Conservation (phyloP, 495 filamentous ascomycete species). For the Aspergillus ostianus region DNA sequence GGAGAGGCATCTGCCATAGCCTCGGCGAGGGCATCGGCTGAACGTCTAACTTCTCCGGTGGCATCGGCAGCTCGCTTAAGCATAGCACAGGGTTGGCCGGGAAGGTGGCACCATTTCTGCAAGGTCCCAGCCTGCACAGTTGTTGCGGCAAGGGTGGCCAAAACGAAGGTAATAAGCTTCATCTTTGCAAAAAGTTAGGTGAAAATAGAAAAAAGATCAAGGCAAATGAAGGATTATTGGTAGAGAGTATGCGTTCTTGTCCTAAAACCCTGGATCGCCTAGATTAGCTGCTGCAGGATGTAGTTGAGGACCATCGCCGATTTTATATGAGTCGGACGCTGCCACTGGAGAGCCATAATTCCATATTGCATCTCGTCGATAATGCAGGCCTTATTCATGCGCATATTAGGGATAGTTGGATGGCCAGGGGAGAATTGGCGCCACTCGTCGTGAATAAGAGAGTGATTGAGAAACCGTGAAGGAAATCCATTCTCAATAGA, state of each 20-base stretch:
- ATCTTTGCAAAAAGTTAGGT: constrained; percentile 29
- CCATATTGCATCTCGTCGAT: neutral
- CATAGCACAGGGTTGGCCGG: constrained; percentile 32
- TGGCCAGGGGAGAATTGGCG: neutral
- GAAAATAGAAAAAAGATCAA: constrained; percentile 8
- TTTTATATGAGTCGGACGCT: constrained; percentile 6
- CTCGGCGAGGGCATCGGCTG: constrained; percentile 49
- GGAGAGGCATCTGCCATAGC: constrained; percentile 37
- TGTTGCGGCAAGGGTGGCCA: constrained; percentile 40
- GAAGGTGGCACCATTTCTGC: constrained; percentile 35
- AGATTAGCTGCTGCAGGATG: constrained; percentile 9
- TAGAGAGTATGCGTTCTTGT: constrained; percentile 6
- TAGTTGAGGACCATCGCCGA: constrained; percentile 2
- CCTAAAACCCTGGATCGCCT: neutral
- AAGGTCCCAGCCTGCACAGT: constrained; percentile 34
- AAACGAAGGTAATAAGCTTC: constrained; percentile 44
- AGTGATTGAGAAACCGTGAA: constrained; percentile 15
- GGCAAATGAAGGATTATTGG: constrained; percentile 3
- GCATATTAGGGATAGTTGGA: constrained; percentile 2
- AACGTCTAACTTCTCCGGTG: constrained; percentile 43
- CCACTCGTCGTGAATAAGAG: constrained; percentile 4
- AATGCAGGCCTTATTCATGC: constrained; percentile 10
- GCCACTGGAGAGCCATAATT: neutral
- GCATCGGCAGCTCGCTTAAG: constrained; percentile 36
- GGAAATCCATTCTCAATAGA: neutral